Base-by-base conservation (phyloP, 192 early-diverging fungal genomes). In the Cladochytrium replicatum region DNA sequence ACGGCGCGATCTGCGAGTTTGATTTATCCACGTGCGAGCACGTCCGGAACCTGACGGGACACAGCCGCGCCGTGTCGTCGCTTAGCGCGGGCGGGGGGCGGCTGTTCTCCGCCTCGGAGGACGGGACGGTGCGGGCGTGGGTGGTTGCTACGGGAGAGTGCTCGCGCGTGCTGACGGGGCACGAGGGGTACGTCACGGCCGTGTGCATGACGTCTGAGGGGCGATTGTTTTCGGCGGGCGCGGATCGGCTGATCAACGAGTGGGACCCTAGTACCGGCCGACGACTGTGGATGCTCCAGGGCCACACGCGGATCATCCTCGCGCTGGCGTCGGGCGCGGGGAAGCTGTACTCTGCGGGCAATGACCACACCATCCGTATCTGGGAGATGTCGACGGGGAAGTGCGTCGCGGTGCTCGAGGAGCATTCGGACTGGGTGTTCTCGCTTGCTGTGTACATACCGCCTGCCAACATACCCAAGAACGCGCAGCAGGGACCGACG, bases 41-140 rank as follows among this genome's bases (percentile, higher is more conserved):
- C n/a, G n/a, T n/a, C n/a, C n/a, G n/a, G n/a, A n/a, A n/a, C n/a
- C n/a, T n/a, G 30, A 9, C 17, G 9, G 50, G n/a, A 6, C n/a
- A 6, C 32, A 6, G 5, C 9, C 31, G 32, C 30, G 13, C 54
- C 11, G 50, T 55, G 19, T 51, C 56, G 6, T 24, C 40, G 5
- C 13, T 58, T 6, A 15, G 41, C 21, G 52, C 42, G 30, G n/a
- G 21, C 4, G 26, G 26, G 17, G 19, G 41, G 27, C 19, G 21
- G 5, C 30, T 63, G 7, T 65, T 64, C 15, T 64, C 60, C 5
- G 31, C 26, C 15, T 52, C 50, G 9, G 60, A 64, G 9, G 61
- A 63, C 37, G 60, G 60, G 24, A 48, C 60, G n/a, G 21, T 61
- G 3, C 41, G 50, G 26, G 48, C 53, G n/a, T 61, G 60, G 60